Evolutionary conservation across 2,329 filamentous ascomycete species (phyloP).

Genomic region (Waltergamsia citrina): DNA sequence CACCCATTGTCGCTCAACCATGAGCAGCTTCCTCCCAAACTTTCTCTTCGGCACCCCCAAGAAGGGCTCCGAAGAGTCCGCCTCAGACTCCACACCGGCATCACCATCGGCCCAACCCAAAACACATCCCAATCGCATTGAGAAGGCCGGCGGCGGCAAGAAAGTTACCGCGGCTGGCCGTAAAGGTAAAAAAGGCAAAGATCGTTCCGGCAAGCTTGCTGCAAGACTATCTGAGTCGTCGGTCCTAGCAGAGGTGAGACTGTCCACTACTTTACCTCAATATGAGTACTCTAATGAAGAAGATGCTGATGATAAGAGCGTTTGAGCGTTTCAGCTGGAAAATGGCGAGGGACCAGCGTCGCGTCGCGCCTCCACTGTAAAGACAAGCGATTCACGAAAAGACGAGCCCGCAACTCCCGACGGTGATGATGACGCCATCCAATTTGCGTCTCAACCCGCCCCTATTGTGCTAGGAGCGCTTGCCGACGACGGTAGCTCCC

Average conservation of each 20-base stretch:
- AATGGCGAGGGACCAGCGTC: neutral
- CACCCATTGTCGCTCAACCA: too few species aligned
- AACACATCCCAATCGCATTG: neutral
- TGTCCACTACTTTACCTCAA: neutral
- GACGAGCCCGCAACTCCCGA: neutral
- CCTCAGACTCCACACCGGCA: neutral
- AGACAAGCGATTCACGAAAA: neutral
- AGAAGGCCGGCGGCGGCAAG: neutral
- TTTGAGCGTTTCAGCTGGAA: too few species aligned
- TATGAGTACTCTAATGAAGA: too few species aligned
- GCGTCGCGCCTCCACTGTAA: neutral
- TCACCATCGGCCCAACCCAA: neutral
- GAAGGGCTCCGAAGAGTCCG: neutral
- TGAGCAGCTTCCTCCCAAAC: neutral
- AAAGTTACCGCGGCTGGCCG: too few species aligned
- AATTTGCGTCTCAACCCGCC: constrained; percentile 1
- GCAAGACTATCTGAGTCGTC: neutral
- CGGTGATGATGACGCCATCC: neutral
- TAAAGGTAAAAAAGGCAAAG: neutral
- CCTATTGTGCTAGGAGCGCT: neutral
- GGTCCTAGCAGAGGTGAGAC: neutral
- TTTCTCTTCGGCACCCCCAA: neutral
- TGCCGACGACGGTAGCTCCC: neutral
- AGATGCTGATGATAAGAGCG: too few species aligned
- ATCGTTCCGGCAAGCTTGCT: neutral